Percentiles rank a stretch among this genome's conserved stretches.
Conservation (phyloP, 225 moss, liverwort and hornwort species). For the Polytrichum commune region DNA sequence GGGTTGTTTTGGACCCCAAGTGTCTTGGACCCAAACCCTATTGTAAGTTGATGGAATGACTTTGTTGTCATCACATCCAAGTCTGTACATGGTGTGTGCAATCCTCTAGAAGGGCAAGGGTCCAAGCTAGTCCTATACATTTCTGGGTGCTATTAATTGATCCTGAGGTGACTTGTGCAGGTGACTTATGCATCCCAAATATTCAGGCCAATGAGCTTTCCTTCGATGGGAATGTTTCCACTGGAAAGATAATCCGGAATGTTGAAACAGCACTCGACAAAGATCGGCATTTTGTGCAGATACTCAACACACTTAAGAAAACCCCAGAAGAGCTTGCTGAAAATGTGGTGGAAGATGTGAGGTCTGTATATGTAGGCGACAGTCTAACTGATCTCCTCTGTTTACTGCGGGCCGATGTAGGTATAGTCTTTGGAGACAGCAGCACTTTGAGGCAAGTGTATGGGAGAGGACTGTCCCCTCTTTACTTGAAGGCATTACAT, state of each 20-base stretch:
- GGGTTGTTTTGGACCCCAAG: no score
- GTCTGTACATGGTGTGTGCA: neutral
- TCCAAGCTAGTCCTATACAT: no score
- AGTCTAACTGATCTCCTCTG: constrained; percentile 85
- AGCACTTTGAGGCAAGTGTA: constrained; percentile 61
- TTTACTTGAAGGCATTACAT: constrained; percentile 49
- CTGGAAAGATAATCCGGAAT: constrained; percentile 51
- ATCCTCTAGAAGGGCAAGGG: no score
- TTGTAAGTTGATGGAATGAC: neutral
- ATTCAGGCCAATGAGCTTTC: constrained; percentile 70
- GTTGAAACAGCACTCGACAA: constrained; percentile 80
- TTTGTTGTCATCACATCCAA: neutral
- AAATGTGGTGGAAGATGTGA: neutral
- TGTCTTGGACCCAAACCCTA: no score
- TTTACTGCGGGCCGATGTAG: constrained; percentile 67
- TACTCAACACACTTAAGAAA: constrained; percentile 17
- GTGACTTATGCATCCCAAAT: constrained; percentile 30
- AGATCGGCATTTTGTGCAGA: constrained; percentile 37
- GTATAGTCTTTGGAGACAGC: constrained; percentile 80
- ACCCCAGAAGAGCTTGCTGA: neutral
- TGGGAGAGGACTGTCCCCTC: constrained; percentile 51
- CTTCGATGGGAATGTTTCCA: constrained; percentile 43
- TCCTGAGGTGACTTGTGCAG: constrained; percentile 7
- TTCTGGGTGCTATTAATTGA: no score
- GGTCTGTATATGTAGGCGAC: constrained; percentile 70